A percentile compares a stretch with the other conserved stretches of the same genome.
Evolutionary conservation across 129 eudicot genomes (phyloP).

Genomic region (Silybum marianum): DNA sequence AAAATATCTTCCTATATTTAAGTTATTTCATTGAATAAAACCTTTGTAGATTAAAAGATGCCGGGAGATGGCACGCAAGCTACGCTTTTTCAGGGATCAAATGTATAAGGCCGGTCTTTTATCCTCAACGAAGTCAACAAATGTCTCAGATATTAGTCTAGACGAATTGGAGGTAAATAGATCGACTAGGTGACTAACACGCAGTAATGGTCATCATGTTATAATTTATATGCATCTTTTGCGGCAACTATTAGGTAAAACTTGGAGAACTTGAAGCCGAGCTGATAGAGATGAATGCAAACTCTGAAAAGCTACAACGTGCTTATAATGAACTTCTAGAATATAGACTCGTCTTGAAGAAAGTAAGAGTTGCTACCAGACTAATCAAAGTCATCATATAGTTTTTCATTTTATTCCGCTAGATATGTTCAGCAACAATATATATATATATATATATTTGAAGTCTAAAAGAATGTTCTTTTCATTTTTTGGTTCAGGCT

Average conservation of each 20-base stretch:
- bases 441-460: not conserved
- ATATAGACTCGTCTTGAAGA: constrained; percentile 71
- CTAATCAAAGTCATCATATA: not conserved
- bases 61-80: constrained; percentile 85
- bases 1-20: not conserved
- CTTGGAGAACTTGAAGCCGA: constrained; percentile 80
- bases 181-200: not conserved
- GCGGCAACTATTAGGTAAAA: constrained; percentile 45
- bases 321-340: constrained; percentile 79
- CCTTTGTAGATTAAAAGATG: constrained; percentile 69
- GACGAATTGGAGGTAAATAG: constrained; percentile 69
- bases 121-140: constrained; percentile 39
- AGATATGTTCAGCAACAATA: not conserved
- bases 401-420: not conserved
- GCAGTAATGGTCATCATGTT: not conserved
- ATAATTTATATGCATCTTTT: constrained; percentile 12
- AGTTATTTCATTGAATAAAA: constrained; percentile 9
- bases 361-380: constrained; percentile 47
- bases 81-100: constrained; percentile 70
- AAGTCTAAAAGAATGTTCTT: not conserved
- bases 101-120: constrained; percentile 67
- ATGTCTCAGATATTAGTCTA: constrained; percentile 37
- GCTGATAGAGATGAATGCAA: constrained; percentile 74
- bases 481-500: constrained; percentile 46
- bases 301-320: constrained; percentile 69